phyloP scores from a whole-genome alignment of 352 stramenopile species.

The Globisporangium camurandrum region DNA sequence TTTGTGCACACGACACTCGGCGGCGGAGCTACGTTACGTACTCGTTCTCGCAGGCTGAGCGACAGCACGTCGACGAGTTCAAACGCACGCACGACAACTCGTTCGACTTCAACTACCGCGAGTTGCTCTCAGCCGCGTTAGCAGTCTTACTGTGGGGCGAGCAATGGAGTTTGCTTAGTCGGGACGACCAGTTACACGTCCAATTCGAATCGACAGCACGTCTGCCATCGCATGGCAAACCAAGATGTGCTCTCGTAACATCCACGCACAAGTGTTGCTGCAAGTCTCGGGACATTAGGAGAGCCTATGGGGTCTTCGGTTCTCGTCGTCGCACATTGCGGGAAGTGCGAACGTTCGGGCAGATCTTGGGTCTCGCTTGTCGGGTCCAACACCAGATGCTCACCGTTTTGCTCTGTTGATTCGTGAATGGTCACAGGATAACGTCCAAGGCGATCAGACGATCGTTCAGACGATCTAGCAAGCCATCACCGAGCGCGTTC shows the following conservation, averaged over 20 bases:
- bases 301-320: background rate
- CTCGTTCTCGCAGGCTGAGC: background rate
- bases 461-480: background rate
- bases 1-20: background rate
- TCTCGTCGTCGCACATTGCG: background rate
- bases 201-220: constrained; percentile 6
- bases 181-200: background rate
- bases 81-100: background rate
- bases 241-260: background rate
- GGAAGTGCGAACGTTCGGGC: background rate
- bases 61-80: background rate
- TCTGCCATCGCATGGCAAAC: constrained; percentile 3
- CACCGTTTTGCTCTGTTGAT: background rate
- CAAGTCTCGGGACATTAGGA: background rate
- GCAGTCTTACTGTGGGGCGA: constrained; percentile 1
- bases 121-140: constrained; percentile 1
- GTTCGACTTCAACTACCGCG: constrained; percentile 9
- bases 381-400: background rate
- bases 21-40: background rate
- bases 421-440: background rate
- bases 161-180: background rate
- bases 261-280: background rate
- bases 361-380: background rate
- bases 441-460: background rate
- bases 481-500: background rate